These are phyloP conservation scores for Papiliotrema nemorosa DNA, from an alignment of 1,284 basidiomycete species.

Conservation along the genomic window DNA sequence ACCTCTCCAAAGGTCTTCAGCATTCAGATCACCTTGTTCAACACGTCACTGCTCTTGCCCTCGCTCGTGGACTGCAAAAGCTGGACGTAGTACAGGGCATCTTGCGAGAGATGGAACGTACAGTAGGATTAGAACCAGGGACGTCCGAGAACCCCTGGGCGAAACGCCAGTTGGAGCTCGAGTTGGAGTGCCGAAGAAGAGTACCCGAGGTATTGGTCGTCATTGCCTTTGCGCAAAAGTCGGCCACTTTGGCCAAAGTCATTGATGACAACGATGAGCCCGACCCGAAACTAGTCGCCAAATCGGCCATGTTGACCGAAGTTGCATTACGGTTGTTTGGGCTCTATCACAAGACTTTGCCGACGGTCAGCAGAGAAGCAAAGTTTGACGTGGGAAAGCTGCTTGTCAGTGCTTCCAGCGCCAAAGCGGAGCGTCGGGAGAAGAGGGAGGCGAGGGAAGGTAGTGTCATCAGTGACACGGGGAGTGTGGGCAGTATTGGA, in stretches of 20 bases:
- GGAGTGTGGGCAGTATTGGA: slow-evolving; percentile 43
- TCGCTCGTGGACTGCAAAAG: slow-evolving; percentile 70
- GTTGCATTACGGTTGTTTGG: slow-evolving; percentile 72
- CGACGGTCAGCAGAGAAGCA: slow-evolving; percentile 68
- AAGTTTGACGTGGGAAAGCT: slow-evolving; percentile 83
- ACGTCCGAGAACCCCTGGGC: slow-evolving; percentile 68
- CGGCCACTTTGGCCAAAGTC: slow-evolving; percentile 41
- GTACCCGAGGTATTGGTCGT: slow-evolving; percentile 81
- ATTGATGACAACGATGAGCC: slow-evolving; percentile 47
- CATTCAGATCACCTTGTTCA: slow-evolving; percentile 69
- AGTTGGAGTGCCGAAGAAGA: slow-evolving; percentile 67
- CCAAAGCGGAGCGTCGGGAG: slow-evolving; percentile 42
- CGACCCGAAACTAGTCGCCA: slow-evolving; percentile 30
- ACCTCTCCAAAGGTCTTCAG: slow-evolving; percentile 76
- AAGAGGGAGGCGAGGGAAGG: slow-evolving; percentile 42
- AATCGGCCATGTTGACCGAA: slow-evolving; percentile 66
- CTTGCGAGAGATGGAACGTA: slow-evolving; percentile 56
- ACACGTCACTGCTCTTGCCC: slow-evolving; percentile 70
- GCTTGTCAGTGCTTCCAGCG: slow-evolving; percentile 56
- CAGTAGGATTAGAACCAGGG: slow-evolving; percentile 52
- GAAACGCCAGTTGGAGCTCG: slow-evolving; percentile 60
- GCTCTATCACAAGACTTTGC: slow-evolving; percentile 75
- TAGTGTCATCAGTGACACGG: slow-evolving; percentile 43
- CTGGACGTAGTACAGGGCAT: slow-evolving; percentile 57
- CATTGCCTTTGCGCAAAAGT: slow-evolving; percentile 67